Evolutionary conservation across 1,284 basidiomycete genomes (phyloP).

Genomic region (Ceratobasidium sp.): DNA sequence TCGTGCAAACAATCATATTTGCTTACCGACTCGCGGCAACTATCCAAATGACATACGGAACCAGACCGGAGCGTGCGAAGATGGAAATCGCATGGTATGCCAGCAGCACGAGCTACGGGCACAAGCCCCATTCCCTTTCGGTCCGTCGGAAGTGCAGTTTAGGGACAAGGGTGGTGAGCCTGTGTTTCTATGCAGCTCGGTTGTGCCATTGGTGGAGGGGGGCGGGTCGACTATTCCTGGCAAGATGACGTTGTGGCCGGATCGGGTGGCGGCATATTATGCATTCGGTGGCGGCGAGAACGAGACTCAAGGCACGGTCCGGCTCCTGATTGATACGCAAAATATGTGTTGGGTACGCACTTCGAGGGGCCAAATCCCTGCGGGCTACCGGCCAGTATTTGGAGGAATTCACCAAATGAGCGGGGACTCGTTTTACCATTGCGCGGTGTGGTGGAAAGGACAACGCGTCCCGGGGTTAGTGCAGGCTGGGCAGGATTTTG

Average conservation of each 20-base stretch:
- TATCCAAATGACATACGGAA: neutral
- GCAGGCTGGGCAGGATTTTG: neutral
- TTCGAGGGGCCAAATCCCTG: neutral
- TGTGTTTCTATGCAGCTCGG: constrained; percentile 15
- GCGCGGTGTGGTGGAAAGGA: constrained; percentile 24
- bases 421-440: neutral
- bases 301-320: neutral
- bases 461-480: neutral
- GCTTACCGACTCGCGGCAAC: neutral
- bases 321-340: constrained; percentile 5
- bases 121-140: neutral
- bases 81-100: neutral
- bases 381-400: neutral
- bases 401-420: neutral
- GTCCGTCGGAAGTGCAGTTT: constrained; percentile 4
- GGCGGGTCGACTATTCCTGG: neutral
- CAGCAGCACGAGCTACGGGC: neutral
- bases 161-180: constrained; percentile 11
- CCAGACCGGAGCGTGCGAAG: neutral
- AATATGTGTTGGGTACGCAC: constrained; percentile 25
- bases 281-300: neutral
- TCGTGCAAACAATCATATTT: neutral
- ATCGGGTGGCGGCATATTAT: neutral
- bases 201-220: neutral
- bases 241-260: neutral